Evolutionary conservation across 1,284 basidiomycete species (phyloP).

Genomic region (Ustilago bromivora): DNA sequence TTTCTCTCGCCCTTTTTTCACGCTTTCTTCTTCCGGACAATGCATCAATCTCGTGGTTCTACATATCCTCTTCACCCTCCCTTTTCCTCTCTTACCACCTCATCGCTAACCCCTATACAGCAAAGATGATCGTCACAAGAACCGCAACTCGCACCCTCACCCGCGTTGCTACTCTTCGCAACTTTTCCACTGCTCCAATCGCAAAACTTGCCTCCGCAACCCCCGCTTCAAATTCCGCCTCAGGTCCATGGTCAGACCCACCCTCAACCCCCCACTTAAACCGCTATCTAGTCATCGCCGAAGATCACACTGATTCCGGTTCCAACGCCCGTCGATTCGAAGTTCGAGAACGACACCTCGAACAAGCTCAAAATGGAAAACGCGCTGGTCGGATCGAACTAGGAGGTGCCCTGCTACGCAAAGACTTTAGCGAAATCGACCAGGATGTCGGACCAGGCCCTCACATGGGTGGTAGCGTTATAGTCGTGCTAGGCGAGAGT

Average conservation of each 20-base stretch:
- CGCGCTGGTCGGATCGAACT: conserved; percentile 53
- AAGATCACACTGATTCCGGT: conserved; percentile 44
- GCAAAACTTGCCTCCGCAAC: conserved; percentile 16
- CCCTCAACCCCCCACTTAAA: conserved; percentile 32
- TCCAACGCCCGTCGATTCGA: conserved; percentile 54
- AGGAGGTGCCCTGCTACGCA: conserved; percentile 53
- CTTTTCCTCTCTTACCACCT: not conserved
- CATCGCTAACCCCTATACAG: not conserved
- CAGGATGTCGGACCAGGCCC: conserved; percentile 43
- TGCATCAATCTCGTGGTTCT: not conserved
- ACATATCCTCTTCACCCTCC: not conserved
- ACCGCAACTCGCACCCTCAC: not conserved
- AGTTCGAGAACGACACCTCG: conserved; percentile 58
- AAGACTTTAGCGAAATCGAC: conserved; percentile 52
- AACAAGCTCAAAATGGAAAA: conserved; percentile 49
- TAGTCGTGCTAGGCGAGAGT: conserved; percentile 56
- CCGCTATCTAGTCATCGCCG: conserved; percentile 55
- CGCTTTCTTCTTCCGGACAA: not conserved
- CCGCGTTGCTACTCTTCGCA: not conserved
- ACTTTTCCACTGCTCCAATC: conserved; percentile 16
- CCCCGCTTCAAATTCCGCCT: not conserved
- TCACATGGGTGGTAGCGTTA: conserved; percentile 45
- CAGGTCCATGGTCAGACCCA: conserved; percentile 48
- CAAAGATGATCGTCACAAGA: conserved; percentile 18
- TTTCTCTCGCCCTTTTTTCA: conserved; percentile 3